Conservation (phyloP, 345 rosid genomes). For the Brassica nigra region DNA sequence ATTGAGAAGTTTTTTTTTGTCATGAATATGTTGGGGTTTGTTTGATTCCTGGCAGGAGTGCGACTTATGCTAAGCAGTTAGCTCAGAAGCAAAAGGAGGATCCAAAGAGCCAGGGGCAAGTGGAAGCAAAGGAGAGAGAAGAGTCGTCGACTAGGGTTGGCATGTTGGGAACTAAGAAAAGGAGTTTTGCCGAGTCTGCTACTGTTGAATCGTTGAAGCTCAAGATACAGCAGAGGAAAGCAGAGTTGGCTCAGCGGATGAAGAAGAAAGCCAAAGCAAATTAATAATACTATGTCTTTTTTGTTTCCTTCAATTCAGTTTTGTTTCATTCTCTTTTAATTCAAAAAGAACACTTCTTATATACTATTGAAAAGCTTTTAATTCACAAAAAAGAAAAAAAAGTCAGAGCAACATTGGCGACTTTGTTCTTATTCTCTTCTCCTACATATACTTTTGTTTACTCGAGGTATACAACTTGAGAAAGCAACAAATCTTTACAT, state of each 20-base stretch:
- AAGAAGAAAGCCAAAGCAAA: slow-evolving; percentile 36
- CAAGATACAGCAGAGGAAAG: slow-evolving; percentile 54
- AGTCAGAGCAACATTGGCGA: too few species aligned
- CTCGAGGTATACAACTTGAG: not conserved
- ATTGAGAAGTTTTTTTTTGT: not conserved
- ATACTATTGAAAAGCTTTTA: too few species aligned
- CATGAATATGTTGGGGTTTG: not conserved
- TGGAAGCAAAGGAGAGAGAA: slow-evolving; percentile 21
- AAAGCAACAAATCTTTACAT: slow-evolving; percentile 66
- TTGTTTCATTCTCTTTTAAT: not conserved
- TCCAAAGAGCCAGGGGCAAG: slow-evolving; percentile 35
- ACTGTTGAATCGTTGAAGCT: slow-evolving; percentile 69
- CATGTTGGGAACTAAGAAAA: slow-evolving; percentile 40
- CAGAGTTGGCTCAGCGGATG: slow-evolving; percentile 21
- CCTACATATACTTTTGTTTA: too few species aligned
- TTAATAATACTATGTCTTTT: not conserved
- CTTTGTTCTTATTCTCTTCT: too few species aligned
- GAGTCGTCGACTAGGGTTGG: slow-evolving; percentile 21
- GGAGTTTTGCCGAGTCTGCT: slow-evolving; percentile 48
- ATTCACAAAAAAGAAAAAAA: too few species aligned
- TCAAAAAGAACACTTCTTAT: too few species aligned
- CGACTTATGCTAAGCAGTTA: slow-evolving; percentile 71
- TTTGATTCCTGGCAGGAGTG: slow-evolving; percentile 58
- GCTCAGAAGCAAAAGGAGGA: slow-evolving; percentile 53
- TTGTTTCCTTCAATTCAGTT: slow-evolving; percentile 27